Base-by-base conservation (phyloP, 805 yeast genomes). In the Metschnikowia dekortorum region DNA sequence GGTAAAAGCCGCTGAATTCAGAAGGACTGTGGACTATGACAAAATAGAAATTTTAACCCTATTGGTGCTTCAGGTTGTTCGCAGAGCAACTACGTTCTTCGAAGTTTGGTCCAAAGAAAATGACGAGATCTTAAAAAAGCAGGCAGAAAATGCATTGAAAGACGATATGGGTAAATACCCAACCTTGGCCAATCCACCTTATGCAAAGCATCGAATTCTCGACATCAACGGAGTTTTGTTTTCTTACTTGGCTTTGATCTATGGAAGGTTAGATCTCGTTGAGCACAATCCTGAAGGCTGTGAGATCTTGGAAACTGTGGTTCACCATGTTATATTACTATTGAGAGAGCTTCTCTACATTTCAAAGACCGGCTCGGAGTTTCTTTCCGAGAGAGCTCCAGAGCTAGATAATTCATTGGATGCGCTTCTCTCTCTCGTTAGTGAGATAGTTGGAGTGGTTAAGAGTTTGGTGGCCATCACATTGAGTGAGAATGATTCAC, bases 201-300 rank as follows among this genome's bases (percentile, higher is more conserved):
- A 70, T 48, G 88, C 89, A 0, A 74, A 79, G 49, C 78, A 74
- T 49, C 71, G 95, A 57, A 69, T 86, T 26, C 77, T 81, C 28
- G 91, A 86, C 63, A 78, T 86, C 38, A 78, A 84, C 57, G 78
- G 80, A 29, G 70, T 83, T 5, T 60, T 85, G 13, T 78, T 79
- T 58, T 73, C 80, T 1, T 87, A 87, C 59, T 70, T 86, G 54
- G 84, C 85, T 2, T 60, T 87, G 55, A 78, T 87, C 8, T 73
- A 85, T 13, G 95, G 95, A n/a, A 69, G 95, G 58, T 67, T 87
- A 55, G 94, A 87, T 63, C 73, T 87, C 65, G 81, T 87, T 34
- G 94, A 87, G 61, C 85, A 83, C 57, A 87, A 86, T 61, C 76
- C 82, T 4, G 72, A 73, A 14, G 92, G 92, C 2, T 83, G 89